Base-by-base conservation (phyloP, 345 rosid species). In the Melaleuca alternifolia region DNA sequence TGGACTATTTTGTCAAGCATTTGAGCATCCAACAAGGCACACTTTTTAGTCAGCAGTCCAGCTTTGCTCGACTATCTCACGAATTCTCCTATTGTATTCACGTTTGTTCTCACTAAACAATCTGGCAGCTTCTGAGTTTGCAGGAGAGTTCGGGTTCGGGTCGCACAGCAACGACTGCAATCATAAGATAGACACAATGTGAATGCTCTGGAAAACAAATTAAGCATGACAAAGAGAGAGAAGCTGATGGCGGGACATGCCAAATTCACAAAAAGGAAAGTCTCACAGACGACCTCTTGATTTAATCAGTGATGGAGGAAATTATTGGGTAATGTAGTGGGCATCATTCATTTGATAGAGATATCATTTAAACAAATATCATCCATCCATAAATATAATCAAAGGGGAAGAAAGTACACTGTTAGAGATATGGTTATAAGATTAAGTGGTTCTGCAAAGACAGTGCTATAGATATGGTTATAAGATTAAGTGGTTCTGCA, bases 51-150 rank as follows among this genome's bases (percentile, higher is more conserved):
- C 99, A 14, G 99, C 97, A 62, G 97, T 96, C 99, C 98, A 94
- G 90, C 98, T 94, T 91, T 95, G 98, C 92, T 95, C 97, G 6
- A 95, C 98, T 79, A 96, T 92, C 90, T 95, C 99, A 3, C 97
- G 93, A 46, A 96, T 96, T 90, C 96, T 92, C 90, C 98, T 89
- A 88, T 97, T 97, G 95, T 97, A 96, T 84, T 97, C 98, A 0
- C 98, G 98, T 90, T 95, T 96, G 91, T 94, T 96, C 91, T 95
- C 98, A 5, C 98, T 96, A 86, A 95, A 97, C 99, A 97, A 95
- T 83, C 99, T 89, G 28, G 98, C 99, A 85, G 99, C 99, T 93
- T 97, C 99, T 30, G 99, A 97, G 88, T 97, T 97, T 51, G 99
- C 98, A 46, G 99, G 99, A 28, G 99, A 97, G 88, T 95, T 96